phyloP scores from a whole-genome alignment of 164 flowering plant species.

The Vitis cinerea region DNA sequence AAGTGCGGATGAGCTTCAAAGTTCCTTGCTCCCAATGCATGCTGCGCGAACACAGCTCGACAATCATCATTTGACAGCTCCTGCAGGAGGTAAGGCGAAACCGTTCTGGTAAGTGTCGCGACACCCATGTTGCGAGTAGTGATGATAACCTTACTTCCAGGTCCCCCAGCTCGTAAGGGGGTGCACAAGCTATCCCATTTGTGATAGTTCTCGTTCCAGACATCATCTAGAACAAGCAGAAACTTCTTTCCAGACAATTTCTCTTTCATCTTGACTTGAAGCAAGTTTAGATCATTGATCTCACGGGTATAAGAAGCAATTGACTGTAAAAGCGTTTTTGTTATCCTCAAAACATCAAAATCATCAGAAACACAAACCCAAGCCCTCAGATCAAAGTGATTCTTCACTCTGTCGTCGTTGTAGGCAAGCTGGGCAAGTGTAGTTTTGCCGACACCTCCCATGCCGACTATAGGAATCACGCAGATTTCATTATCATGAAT shows the following conservation, averaged over 20 bases:
- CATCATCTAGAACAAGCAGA: slow-evolving; percentile 28
- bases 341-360: slow-evolving; percentile 2
- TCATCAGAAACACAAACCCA: slow-evolving; percentile 22
- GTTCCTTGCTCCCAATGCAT: slow-evolving; percentile 3
- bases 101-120: not conserved
- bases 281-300: not conserved
- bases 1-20: not conserved
- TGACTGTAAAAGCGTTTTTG: slow-evolving; percentile 1
- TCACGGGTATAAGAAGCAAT: not conserved
- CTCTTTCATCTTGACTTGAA: slow-evolving; percentile 7
- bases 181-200: not conserved
- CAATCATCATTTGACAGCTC: slow-evolving; percentile 1
- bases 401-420: slow-evolving; percentile 3
- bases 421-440: slow-evolving; percentile 18
- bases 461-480: slow-evolving; percentile 21
- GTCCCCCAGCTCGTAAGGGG: not conserved
- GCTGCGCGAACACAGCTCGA: not conserved
- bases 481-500: not conserved
- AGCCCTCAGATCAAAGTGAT: slow-evolving; percentile 8
- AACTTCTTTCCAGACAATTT: not conserved
- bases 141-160: slow-evolving; percentile 6
- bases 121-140: slow-evolving; percentile 8
- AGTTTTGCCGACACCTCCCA: slow-evolving; percentile 26
- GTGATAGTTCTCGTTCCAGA: slow-evolving; percentile 19
- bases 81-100: not conserved